These are phyloP conservation scores for Carex scoparia DNA, from an alignment of 176 grass and related monocot genomes.

Conservation along the genomic window DNA sequence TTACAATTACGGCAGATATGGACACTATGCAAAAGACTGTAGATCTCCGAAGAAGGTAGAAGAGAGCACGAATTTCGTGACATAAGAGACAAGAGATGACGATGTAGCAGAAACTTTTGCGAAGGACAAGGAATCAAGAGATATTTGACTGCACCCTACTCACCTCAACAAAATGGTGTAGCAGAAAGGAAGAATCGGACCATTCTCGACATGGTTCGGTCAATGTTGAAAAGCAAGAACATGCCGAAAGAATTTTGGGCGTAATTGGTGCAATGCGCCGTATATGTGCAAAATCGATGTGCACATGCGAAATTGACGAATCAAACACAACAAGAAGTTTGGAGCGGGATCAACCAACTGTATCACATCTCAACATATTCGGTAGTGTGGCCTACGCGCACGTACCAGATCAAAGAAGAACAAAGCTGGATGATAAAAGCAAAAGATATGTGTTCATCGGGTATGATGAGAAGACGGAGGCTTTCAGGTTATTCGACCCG, in stretches of 20 bases:
- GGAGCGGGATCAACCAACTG: not conserved
- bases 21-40: no score
- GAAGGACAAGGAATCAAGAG: not conserved
- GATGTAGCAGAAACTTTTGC: not conserved
- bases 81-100: no score
- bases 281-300: slow-evolving; percentile 13
- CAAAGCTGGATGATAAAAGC: no score
- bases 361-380: slow-evolving; percentile 1
- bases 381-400: not conserved
- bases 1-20: no score
- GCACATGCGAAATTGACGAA: not conserved
- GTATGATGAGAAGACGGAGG: no score
- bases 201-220: no score
- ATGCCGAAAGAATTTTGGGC: slow-evolving; percentile 13
- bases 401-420: not conserved
- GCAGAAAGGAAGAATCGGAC: no score
- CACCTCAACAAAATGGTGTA: no score
- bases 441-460: no score
- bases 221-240: not conserved
- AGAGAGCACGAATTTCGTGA: no score
- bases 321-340: not conserved
- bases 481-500: no score
- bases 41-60: no score
- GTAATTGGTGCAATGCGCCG: not conserved
- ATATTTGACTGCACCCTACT: not conserved